phyloP scores from a whole-genome alignment of 2,329 filamentous ascomycete species.

The Cylindrodendrum hubeiense region DNA sequence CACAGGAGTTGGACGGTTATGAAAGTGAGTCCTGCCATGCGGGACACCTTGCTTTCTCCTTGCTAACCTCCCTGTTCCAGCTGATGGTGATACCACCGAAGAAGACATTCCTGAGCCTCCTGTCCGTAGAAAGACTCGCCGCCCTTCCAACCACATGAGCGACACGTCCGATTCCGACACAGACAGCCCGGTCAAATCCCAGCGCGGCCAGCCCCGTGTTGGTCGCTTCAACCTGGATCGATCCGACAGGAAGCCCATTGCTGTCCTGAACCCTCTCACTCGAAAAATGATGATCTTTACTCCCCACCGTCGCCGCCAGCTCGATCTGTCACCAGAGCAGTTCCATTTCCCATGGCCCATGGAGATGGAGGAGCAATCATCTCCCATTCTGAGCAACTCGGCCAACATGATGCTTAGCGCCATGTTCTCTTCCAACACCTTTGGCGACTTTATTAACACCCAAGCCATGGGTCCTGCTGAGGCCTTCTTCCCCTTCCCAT shows the following conservation, averaged over 20 bases:
- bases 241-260: slow-evolving; percentile 68
- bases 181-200: slow-evolving; percentile 59
- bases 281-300: slow-evolving; percentile 75
- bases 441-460: slow-evolving; percentile 69
- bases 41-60: slow-evolving; percentile 23
- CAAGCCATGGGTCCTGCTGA: slow-evolving; percentile 80
- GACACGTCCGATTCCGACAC: slow-evolving; percentile 65
- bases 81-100: slow-evolving; percentile 73
- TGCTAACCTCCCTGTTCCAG: slow-evolving; percentile 58
- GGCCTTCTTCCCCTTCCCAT: slow-evolving; percentile 79
- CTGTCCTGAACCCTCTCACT: slow-evolving; percentile 68
- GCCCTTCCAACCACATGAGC: slow-evolving; percentile 50
- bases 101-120: slow-evolving; percentile 67
- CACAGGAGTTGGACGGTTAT: slow-evolving; percentile 66
- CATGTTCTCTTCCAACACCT: slow-evolving; percentile 70
- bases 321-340: slow-evolving; percentile 68
- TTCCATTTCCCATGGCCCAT: slow-evolving; percentile 63
- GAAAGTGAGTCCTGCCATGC: slow-evolving; percentile 64
- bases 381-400: slow-evolving; percentile 74
- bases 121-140: slow-evolving; percentile 61
- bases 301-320: slow-evolving; percentile 60
- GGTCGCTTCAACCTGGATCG: slow-evolving; percentile 68
- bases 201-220: slow-evolving; percentile 65
- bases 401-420: slow-evolving; percentile 85
- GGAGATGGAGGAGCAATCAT: slow-evolving; percentile 55